Conservation (phyloP, 192 early-diverging fungal species). For the Coemansia sp. region DNA sequence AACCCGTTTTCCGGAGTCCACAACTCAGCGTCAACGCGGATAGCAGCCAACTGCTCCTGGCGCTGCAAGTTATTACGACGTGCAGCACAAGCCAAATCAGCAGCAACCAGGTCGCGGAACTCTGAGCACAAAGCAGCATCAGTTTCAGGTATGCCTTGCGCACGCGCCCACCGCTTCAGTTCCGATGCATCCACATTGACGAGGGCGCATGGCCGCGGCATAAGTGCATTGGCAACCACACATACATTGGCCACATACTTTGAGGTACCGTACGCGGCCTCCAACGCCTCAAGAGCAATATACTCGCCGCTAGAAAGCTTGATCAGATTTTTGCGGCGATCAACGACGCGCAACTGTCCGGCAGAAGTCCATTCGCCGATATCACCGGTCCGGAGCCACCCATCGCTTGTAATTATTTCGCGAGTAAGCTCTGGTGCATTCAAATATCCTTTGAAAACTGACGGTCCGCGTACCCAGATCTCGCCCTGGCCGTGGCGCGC, state of each 20-base stretch:
- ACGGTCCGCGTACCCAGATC: slow-evolving; percentile 78
- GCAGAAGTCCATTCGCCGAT: slow-evolving; percentile 80
- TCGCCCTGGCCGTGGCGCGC: slow-evolving; percentile 71
- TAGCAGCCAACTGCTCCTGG: slow-evolving; percentile 68
- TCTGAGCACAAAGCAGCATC: neutral
- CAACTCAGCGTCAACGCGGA: slow-evolving; percentile 69
- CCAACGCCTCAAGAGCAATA: slow-evolving; percentile 92
- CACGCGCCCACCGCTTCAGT: neutral
- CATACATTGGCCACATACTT: slow-evolving; percentile 73
- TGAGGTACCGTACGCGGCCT: slow-evolving; percentile 80
- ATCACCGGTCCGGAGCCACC: slow-evolving; percentile 89
- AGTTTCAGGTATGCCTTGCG: neutral
- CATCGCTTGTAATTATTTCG: slow-evolving; percentile 68
- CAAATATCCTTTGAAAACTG: slow-evolving; percentile 80
- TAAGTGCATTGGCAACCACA: slow-evolving; percentile 70
- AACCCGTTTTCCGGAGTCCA: slow-evolving; percentile 90
- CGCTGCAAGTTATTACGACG: slow-evolving; percentile 66
- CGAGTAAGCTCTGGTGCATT: slow-evolving; percentile 65
- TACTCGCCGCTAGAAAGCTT: slow-evolving; percentile 90
- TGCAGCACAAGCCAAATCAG: slow-evolving; percentile 49
- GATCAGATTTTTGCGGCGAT: slow-evolving; percentile 91
- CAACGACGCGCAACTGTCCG: slow-evolving; percentile 81
- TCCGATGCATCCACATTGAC: slow-evolving; percentile 57
- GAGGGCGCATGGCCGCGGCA: slow-evolving; percentile 71
- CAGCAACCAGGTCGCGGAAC: slow-evolving; percentile 5